Evolutionary conservation across 257 asterid genomes (phyloP), one percentile per base, ranked within the genome.

Genomic region (Solanum bulbocastanum): DNA sequence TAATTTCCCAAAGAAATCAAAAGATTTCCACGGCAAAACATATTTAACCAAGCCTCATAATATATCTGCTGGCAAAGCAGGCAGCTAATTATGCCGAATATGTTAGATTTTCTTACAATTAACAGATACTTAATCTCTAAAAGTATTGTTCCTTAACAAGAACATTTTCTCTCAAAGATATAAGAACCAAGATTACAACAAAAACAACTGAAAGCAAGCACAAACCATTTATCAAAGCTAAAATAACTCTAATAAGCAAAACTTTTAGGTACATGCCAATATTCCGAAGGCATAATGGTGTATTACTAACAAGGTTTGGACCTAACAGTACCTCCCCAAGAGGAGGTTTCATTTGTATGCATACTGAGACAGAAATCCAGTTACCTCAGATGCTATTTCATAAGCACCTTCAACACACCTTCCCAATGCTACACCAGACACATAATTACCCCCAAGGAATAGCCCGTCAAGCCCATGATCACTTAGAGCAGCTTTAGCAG

Each of bases 391-490:
- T 37, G 99, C 98, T 73, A 91, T 91, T 40, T 96, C 96, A 92
- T 93, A 97, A 44, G 96, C 99, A 88, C 98, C 96, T 90, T 96
- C 99, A 83, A 96, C 98, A 20, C 99, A 96, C 92, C 98, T 92
- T 36, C 99, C 99, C 92, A 97, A 91, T 4, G 99, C 99, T 36
- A 97, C 99, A 81, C 99, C 99, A 82, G 98, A 90, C 42, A 90
- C 98, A 87, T 95, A 96, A 92, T 96, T 97, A 40, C 99, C 99
- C 83, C 98, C 98, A 6, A 97, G 96, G 90, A 97, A 93, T 73
- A 97, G 87, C 25, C 99, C 99, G 83, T 92, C 88, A 35, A 91
- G 88, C 58, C 96, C 98, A 39, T 93, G 91, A 35, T 87, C 86
- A 87, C 87, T 90, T 83, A 97, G 93, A 87, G 93, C 98, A 89